phyloP scores from a whole-genome alignment of 768 basidiomycete species.

The Termitomyces sp. region DNA sequence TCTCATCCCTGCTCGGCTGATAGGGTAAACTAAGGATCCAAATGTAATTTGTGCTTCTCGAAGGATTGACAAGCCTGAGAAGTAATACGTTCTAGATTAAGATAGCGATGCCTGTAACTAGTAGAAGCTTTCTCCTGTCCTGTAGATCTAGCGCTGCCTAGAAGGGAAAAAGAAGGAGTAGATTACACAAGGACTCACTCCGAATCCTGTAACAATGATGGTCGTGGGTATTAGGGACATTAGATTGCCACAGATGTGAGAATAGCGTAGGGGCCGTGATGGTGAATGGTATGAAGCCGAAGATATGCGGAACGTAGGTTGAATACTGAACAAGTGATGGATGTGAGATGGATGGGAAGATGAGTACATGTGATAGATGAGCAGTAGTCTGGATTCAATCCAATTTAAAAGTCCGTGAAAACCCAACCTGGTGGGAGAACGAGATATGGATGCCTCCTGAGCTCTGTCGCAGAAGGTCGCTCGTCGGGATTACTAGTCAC shows the following conservation, averaged over 20 bases:
- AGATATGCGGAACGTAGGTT: slow-evolving; percentile 11
- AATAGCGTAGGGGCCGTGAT: slow-evolving; percentile 32
- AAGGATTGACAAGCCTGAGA: background rate
- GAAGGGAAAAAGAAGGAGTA: background rate
- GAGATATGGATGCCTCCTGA: slow-evolving; percentile 78
- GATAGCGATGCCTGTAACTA: too few species aligned
- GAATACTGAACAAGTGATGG: slow-evolving; percentile 13
- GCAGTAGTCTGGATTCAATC: slow-evolving; percentile 25
- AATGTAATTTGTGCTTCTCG: too few species aligned
- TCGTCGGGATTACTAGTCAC: slow-evolving; percentile 69
- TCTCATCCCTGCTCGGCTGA: background rate
- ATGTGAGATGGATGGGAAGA: slow-evolving; percentile 17
- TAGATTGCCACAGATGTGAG: slow-evolving; percentile 33
- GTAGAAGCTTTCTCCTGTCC: background rate
- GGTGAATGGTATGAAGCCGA: slow-evolving; percentile 21
- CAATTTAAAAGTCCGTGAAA: slow-evolving; percentile 61
- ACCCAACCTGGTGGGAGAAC: slow-evolving; percentile 66
- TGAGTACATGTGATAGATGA: slow-evolving; percentile 19
- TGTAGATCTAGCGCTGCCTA: background rate
- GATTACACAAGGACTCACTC: slow-evolving; percentile 8
- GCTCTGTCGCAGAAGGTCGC: slow-evolving; percentile 73
- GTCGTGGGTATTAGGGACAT: slow-evolving; percentile 27
- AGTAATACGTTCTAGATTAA: background rate
- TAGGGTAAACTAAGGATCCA: too few species aligned
- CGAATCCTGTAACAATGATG: slow-evolving; percentile 19